Evolutionary conservation across 2,329 filamentous ascomycete species (phyloP), one percentile per base, ranked within the genome.

Genomic region (Talaromyces sp.): DNA sequence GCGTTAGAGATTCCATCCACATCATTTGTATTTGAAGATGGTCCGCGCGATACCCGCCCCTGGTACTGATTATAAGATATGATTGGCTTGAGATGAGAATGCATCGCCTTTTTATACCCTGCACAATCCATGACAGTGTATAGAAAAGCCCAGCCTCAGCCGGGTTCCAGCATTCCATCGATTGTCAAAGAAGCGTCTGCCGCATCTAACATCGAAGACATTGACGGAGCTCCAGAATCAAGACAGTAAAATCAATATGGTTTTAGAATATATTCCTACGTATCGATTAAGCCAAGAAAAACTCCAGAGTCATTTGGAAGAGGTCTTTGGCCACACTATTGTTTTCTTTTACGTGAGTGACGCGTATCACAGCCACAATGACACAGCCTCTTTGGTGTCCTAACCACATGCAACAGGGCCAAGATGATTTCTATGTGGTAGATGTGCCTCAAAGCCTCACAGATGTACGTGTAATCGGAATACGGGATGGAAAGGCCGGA

Each of bases 341-440:
- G n/a, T n/a, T n/a, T n/a, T 27, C n/a, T 52, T 52, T 17, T 31
- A 33, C 27, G 49, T 52, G 49, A 52, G 49, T 52, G 49, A 52
- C 15, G 15, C 25, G 17, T 52, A 52, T 33, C 49, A 31, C 15
- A 52, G 49, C 49, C 49, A 33, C 49, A n/a, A 6, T 52, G 25
- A 33, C 49, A 52, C 15, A 52, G 49, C 49, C 49, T n/a, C 49
- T n/a, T 52, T 52, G 49, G 49, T 52, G 3, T 52, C 15, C 49
- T 52, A 25, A 52, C 49, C 49, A 52, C 33, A 31, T 52, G 7
- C 7, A 60, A 27, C 22, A 60, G 57, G 39, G 45, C 5, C 39
- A 25, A 60, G 57, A 60, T 33, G 57, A 60, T 43, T 33, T 9
- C 8, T 60, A 60, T 15, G 57, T 60, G 25, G 57, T 45, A 60